Conservation (phyloP, 1,139 yeast genomes). For the Meyerozyma guilliermondii region DNA sequence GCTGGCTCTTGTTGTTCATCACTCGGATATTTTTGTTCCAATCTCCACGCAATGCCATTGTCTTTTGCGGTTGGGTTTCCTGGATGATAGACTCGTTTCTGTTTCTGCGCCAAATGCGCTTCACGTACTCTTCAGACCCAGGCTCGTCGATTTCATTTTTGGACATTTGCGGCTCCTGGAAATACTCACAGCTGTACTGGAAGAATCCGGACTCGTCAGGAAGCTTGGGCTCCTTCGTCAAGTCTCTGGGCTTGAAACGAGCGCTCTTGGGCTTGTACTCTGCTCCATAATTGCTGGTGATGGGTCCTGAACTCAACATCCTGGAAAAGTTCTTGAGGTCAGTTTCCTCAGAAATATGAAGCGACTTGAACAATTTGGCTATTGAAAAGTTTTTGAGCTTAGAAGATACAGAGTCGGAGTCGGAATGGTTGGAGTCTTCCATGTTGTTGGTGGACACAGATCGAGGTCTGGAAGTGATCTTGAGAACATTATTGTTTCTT, state of each 20-base stretch:
- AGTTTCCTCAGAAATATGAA: constrained; percentile 39
- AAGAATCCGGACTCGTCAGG: constrained; percentile 75
- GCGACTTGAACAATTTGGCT: constrained; percentile 37
- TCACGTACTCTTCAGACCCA: constrained; percentile 82
- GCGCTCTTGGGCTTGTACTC: constrained; percentile 50
- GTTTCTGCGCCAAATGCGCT: constrained; percentile 82
- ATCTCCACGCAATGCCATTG: constrained; percentile 74
- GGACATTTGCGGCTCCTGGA: constrained; percentile 95
- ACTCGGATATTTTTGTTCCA: constrained; percentile 70
- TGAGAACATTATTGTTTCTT: constrained; percentile 21
- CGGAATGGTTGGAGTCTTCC: constrained; percentile 19
- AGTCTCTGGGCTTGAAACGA: constrained; percentile 40
- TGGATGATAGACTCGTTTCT: constrained; percentile 83
- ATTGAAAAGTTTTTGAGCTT: constrained; percentile 37
- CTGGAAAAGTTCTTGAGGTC: constrained; percentile 34
- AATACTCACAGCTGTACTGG: constrained; percentile 86
- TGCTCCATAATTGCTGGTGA: constrained; percentile 44
- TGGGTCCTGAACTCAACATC: constrained; percentile 36
- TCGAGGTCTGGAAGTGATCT: constrained; percentile 21
- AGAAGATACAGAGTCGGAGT: constrained; percentile 32
- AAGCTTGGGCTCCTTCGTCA: constrained; percentile 36
- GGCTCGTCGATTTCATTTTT: constrained; percentile 86
- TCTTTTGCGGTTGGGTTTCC: constrained; percentile 87
- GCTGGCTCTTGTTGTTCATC: constrained; percentile 73
- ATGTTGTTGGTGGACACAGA: constrained; percentile 28